Percentiles rank a stretch among this genome's conserved stretches.
These are phyloP conservation scores for Xylariaceae sp. DNA, from an alignment of 2,329 filamentous ascomycete genomes.

Conservation along the genomic window DNA sequence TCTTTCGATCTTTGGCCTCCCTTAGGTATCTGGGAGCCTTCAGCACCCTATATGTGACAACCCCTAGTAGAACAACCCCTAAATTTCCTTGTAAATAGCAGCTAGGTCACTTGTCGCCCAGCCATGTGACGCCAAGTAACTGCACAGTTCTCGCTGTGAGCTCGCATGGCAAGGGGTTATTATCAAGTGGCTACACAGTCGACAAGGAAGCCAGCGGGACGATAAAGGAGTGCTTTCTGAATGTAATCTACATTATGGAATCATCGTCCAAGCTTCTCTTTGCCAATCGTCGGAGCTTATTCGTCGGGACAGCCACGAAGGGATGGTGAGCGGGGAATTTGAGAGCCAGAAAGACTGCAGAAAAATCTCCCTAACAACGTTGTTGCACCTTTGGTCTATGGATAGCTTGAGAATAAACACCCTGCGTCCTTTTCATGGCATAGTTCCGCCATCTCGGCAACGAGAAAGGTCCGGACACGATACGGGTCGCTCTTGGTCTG, in stretches of 20 bases:
- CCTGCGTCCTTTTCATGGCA: slow-evolving; percentile 4
- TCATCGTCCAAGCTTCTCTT: background rate
- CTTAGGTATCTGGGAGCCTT: too few relatives aligned
- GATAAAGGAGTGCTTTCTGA: slow-evolving; percentile 15
- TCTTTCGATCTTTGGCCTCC: too few relatives aligned
- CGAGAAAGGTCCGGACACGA: background rate
- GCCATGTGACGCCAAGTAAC: too few relatives aligned
- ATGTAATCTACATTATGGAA: slow-evolving; percentile 4
- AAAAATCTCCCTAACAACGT: slow-evolving; percentile 13
- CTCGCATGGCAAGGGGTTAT: background rate
- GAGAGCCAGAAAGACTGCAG: slow-evolving; percentile 15
- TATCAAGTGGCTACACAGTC: slow-evolving; percentile 13
- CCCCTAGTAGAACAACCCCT: too few relatives aligned
- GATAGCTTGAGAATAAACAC: slow-evolving; percentile 1
- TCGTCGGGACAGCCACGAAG: slow-evolving; percentile 6
- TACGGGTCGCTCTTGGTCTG: background rate
- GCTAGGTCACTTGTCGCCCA: too few relatives aligned
- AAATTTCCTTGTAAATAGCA: too few relatives aligned
- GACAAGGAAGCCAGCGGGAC: slow-evolving; percentile 10
- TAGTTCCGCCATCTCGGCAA: slow-evolving; percentile 1
- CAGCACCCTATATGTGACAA: too few relatives aligned
- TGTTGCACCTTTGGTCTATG: slow-evolving; percentile 10
- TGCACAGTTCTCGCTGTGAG: background rate
- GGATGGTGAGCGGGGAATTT: slow-evolving; percentile 15
- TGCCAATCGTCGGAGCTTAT: slow-evolving; percentile 8